Percentiles rank a stretch among this genome's conserved stretches.
Evolutionary conservation across 495 filamentous ascomycete genomes (phyloP).

Genomic region (Trichoderma gamsii): DNA sequence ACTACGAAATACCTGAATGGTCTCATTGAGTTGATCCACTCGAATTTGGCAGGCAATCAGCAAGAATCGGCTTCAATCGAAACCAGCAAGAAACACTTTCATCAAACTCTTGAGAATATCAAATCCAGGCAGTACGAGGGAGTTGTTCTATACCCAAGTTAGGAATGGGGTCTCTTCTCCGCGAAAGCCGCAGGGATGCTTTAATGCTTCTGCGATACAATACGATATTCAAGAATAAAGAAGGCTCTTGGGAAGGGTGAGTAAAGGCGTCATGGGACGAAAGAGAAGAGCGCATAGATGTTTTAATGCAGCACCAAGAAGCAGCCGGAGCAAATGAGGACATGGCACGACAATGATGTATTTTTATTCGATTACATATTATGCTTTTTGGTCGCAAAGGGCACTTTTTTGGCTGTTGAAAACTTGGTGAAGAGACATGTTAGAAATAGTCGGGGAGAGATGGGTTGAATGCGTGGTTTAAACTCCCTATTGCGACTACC

Average conservation of each 20-base stretch:
- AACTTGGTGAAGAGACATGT: neutral
- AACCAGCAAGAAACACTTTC: constrained; percentile 82
- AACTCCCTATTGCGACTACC: no score
- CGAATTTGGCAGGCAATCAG: constrained; percentile 74
- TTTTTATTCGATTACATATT: constrained; percentile 3
- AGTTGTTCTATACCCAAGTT: constrained; percentile 69
- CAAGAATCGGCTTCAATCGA: constrained; percentile 77
- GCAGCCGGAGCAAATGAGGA: constrained; percentile 3
- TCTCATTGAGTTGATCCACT: constrained; percentile 96
- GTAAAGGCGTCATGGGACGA: neutral
- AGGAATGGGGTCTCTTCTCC: constrained; percentile 19
- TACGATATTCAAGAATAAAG: neutral
- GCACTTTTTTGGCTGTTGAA: neutral
- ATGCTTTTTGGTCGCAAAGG: neutral
- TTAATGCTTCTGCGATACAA: neutral
- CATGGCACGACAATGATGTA: constrained; percentile 7
- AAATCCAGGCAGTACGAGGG: constrained; percentile 87
- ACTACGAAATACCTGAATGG: constrained; percentile 98
- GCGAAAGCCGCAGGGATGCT: neutral
- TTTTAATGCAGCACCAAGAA: constrained; percentile 2
- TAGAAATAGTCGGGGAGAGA: neutral
- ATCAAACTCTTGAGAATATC: constrained; percentile 91
- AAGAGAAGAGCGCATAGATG: constrained; percentile 3
- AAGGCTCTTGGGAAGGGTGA: neutral
- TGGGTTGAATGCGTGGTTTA: no score